These are phyloP conservation scores for Blastocystis sp. DNA, from an alignment of 352 stramenopile genomes.

Conservation along the genomic window DNA sequence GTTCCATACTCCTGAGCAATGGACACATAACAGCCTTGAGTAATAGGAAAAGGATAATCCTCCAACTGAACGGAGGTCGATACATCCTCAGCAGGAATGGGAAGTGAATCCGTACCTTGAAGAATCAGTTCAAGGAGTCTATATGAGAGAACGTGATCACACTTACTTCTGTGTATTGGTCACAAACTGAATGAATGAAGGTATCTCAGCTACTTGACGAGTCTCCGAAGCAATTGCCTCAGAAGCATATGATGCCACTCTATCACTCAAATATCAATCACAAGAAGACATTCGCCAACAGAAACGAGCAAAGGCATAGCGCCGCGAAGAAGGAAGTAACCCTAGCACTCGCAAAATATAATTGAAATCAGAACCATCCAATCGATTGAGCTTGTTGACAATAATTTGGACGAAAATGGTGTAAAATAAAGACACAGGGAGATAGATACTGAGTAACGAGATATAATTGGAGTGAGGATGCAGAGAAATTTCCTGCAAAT, in stretches of 20 bases:
- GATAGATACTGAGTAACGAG: neutral
- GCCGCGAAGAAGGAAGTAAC: neutral
- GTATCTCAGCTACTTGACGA: neutral
- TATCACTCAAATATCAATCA: neutral
- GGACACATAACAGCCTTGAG: conserved; percentile 33
- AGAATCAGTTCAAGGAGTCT: conserved; percentile 1
- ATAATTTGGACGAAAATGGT: conserved; percentile 58
- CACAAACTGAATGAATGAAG: conserved; percentile 9
- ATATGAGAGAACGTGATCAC: neutral
- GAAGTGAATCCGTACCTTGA: neutral
- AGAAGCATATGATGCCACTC: neutral
- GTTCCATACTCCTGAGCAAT: conserved; percentile 23
- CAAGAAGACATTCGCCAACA: conserved; percentile 6
- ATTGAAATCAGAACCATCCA: neutral
- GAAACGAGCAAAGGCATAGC: conserved; percentile 51
- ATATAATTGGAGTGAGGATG: conserved; percentile 21
- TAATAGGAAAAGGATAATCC: conserved; percentile 42
- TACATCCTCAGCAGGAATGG: neutral
- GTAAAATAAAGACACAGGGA: conserved; percentile 31
- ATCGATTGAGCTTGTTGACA: conserved; percentile 7
- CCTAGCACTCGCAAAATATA: conserved; percentile 32
- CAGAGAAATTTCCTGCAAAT: conserved; percentile 1
- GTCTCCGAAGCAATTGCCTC: neutral
- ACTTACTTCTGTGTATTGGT: neutral
- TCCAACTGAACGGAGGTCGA: neutral